Evolutionary conservation across 2,329 filamentous ascomycete species (phyloP).

Genomic region (Monosporascus ibericus): DNA sequence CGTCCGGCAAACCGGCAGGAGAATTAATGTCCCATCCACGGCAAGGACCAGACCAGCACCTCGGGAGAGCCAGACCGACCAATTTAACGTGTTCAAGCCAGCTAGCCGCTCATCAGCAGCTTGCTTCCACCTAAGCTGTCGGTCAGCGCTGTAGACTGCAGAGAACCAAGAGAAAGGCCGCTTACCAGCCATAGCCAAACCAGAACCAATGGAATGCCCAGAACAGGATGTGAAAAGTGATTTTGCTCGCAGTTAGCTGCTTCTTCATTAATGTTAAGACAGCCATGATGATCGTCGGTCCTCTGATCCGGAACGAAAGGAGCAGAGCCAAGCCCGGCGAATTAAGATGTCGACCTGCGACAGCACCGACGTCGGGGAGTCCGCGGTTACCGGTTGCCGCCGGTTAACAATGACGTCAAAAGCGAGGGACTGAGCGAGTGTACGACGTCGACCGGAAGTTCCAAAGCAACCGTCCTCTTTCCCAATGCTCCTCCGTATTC

Average conservation of each 20-base stretch:
- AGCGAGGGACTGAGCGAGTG: constrained; percentile 9
- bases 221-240: constrained; percentile 76
- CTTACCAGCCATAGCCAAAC: constrained; percentile 74
- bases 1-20: constrained; percentile 92
- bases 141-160: neutral
- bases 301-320: constrained; percentile 15
- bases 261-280: constrained; percentile 42
- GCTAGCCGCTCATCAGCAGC: constrained; percentile 59
- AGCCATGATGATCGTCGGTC: constrained; percentile 35
- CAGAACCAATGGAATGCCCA: constrained; percentile 71
- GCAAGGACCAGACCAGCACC: constrained; percentile 83
- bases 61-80: constrained; percentile 93
- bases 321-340: constrained; percentile 15
- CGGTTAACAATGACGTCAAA: constrained; percentile 9
- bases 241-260: constrained; percentile 64
- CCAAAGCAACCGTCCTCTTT: constrained; percentile 1
- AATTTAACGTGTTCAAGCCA: constrained; percentile 72
- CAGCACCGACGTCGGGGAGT: constrained; percentile 26
- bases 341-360: constrained; percentile 52
- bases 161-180: neutral
- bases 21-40: constrained; percentile 78
- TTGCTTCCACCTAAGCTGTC: constrained; percentile 67
- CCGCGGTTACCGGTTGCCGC: constrained; percentile 11
- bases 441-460: neutral
- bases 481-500: constrained; percentile 1